These are phyloP conservation scores for Potentilla sterilis DNA, from an alignment of 306 rosid genomes.

Conservation along the genomic window DNA sequence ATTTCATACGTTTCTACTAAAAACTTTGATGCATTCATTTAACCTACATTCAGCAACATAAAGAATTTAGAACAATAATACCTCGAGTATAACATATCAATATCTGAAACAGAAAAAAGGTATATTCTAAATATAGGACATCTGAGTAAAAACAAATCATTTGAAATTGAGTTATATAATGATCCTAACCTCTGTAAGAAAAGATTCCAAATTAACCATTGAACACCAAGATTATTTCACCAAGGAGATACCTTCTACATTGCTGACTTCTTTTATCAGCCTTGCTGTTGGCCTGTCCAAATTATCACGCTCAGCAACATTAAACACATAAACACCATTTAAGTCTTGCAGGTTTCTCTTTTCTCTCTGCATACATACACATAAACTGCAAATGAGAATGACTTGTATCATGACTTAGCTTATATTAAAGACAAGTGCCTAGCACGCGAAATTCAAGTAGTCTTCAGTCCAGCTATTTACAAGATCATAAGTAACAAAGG, in stretches of 20 bases:
- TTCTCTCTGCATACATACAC: slow-evolving; percentile 58
- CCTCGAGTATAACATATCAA: background rate
- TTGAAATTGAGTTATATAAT: background rate
- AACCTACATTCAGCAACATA: background rate
- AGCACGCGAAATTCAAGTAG: background rate
- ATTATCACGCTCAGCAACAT: slow-evolving; percentile 68
- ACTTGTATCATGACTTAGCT: background rate
- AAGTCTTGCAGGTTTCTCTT: slow-evolving; percentile 74
- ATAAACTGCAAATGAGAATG: background rate
- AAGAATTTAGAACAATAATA: background rate
- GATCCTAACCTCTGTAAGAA: background rate
- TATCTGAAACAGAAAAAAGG: background rate
- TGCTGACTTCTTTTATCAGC: slow-evolving; percentile 70
- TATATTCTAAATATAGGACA: background rate
- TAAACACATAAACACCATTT: slow-evolving; percentile 65
- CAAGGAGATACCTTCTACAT: slow-evolving; percentile 52
- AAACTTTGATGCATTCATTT: background rate
- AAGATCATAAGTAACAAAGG: background rate
- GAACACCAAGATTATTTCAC: background rate
- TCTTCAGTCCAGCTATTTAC: background rate
- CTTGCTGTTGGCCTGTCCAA: slow-evolving; percentile 89
- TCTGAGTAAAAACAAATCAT: background rate
- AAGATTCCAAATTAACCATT: background rate
- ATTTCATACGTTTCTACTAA: background rate
- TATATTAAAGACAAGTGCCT: background rate